Conservation (phyloP, 2,329 filamentous ascomycete genomes). For the Aspergillus arachidicola region DNA sequence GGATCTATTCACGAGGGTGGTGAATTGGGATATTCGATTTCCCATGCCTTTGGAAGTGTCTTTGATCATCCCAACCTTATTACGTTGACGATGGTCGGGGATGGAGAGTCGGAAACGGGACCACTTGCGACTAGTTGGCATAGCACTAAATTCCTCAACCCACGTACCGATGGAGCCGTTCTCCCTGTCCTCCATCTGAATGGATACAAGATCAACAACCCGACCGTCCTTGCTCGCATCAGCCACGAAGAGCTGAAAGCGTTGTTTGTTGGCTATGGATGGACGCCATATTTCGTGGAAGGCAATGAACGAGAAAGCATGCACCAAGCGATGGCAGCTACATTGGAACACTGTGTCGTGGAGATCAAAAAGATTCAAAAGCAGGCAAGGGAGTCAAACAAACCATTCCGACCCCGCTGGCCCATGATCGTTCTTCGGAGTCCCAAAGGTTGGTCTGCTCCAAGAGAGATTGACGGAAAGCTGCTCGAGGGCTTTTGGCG, state of each 20-base stretch:
- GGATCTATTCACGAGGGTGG: conserved; percentile 78
- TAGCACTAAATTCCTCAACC: conserved; percentile 80
- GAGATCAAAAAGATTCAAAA: conserved; percentile 72
- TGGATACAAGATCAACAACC: conserved; percentile 85
- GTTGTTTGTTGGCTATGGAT: conserved; percentile 74
- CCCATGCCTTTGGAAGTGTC: conserved; percentile 75
- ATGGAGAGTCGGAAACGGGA: conserved; percentile 80
- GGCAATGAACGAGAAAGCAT: conserved; percentile 72
- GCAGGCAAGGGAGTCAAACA: conserved; percentile 69
- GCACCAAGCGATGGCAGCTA: conserved; percentile 81
- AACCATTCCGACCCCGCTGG: conserved; percentile 72
- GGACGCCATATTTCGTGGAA: conserved; percentile 79
- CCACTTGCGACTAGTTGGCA: conserved; percentile 80
- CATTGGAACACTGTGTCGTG: conserved; percentile 70
- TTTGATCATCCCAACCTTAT: conserved; percentile 76
- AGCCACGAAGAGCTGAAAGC: conserved; percentile 71
- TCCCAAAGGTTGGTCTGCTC: conserved; percentile 80
- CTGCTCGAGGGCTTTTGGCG: conserved; percentile 78
- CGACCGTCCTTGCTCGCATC: conserved; percentile 72
- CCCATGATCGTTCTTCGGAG: conserved; percentile 77
- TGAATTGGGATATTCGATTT: conserved; percentile 79
- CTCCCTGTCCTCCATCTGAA: conserved; percentile 78
- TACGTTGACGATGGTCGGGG: conserved; percentile 75
- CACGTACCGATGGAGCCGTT: conserved; percentile 75
- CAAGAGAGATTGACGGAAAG: conserved; percentile 70